Evolutionary conservation across 148 eudicot species (phyloP).

Genomic region (Hydrangea macrophylla): DNA sequence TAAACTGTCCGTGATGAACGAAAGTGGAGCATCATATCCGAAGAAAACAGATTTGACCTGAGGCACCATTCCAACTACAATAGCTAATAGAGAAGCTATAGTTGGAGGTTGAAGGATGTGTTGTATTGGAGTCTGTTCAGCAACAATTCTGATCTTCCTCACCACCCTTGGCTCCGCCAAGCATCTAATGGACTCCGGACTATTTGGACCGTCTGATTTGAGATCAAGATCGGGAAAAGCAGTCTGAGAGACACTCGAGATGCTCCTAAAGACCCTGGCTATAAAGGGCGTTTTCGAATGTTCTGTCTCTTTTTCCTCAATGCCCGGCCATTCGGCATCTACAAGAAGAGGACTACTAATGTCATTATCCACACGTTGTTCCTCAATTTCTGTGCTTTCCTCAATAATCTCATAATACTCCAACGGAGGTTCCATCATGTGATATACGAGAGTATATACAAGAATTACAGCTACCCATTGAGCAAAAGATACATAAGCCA

Average conservation of each 20-base stretch:
- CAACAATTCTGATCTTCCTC: conserved; percentile 49
- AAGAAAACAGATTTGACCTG: conserved; percentile 43
- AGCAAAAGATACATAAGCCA: conserved; percentile 68
- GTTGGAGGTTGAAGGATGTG: conserved; percentile 74
- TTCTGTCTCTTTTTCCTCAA: conserved; percentile 54
- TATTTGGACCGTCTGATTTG: conserved; percentile 18
- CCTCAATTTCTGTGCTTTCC: conserved; percentile 29
- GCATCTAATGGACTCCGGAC: conserved; percentile 39
- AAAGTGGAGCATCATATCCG: conserved; percentile 52
- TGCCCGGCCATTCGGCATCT: conserved; percentile 68
- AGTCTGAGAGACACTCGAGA: conserved; percentile 31
- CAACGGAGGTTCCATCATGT: conserved; percentile 77
- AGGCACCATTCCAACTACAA: conserved; percentile 55
- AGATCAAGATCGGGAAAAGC: conserved; percentile 32
- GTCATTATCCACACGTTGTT: conserved; percentile 16
- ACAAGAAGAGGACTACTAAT: conserved; percentile 51
- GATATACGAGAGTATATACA: conserved; percentile 64
- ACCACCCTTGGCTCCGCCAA: conserved; percentile 54
- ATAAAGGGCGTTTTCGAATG: conserved; percentile 51
- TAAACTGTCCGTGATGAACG: conserved; percentile 56
- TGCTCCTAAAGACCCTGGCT: conserved; percentile 43
- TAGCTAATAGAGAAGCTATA: conserved; percentile 56
- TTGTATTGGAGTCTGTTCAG: conserved; percentile 56
- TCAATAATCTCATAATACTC: conserved; percentile 59
- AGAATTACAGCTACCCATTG: conserved; percentile 72